A percentile compares a stretch with the other conserved stretches of the same genome.
phyloP scores from a whole-genome alignment of 352 stramenopile species.

The Globisporangium canariense region DNA sequence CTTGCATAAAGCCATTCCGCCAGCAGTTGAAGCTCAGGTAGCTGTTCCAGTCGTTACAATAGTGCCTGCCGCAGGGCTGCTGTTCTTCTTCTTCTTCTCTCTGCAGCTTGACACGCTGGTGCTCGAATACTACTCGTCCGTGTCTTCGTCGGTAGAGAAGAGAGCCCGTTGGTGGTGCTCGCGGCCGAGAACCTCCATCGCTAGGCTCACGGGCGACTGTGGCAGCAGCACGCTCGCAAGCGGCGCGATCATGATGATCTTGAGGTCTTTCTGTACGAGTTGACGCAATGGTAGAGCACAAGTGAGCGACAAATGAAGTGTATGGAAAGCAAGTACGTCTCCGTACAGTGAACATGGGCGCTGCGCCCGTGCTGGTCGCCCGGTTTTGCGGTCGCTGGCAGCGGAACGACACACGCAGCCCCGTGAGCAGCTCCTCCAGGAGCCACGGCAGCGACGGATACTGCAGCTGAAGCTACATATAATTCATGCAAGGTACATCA shows the following conservation, averaged over 20 bases:
- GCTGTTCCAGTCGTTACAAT: too few species aligned
- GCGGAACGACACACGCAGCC: slow-evolving; percentile 46
- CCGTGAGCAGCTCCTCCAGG: slow-evolving; percentile 49
- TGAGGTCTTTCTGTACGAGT: slow-evolving; percentile 36
- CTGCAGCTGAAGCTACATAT: slow-evolving; percentile 26
- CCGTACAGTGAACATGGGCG: slow-evolving; percentile 28
- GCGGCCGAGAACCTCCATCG: slow-evolving; percentile 32
- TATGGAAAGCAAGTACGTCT: not conserved
- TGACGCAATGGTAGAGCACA: not conserved
- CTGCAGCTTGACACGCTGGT: not conserved
- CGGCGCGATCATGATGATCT: slow-evolving; percentile 42
- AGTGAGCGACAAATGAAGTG: not conserved
- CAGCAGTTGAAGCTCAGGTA: too few species aligned
- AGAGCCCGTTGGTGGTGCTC: slow-evolving; percentile 7
- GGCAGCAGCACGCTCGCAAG: slow-evolving; percentile 38
- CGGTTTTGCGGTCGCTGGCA: slow-evolving; percentile 33
- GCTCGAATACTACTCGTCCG: not conserved
- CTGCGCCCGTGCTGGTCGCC: slow-evolving; percentile 13
- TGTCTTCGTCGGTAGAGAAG: not conserved
- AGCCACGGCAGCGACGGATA: slow-evolving; percentile 37
- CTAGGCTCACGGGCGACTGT: slow-evolving; percentile 33
- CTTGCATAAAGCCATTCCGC: too few species aligned
- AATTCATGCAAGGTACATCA: not conserved
- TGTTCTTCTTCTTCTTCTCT: not conserved
- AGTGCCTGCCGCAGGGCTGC: too few species aligned